Percentiles rank a stretch among this genome's conserved stretches.
Evolutionary conservation across 2,329 filamentous ascomycete genomes (phyloP).

Genomic region (Fusarium nelsonii): DNA sequence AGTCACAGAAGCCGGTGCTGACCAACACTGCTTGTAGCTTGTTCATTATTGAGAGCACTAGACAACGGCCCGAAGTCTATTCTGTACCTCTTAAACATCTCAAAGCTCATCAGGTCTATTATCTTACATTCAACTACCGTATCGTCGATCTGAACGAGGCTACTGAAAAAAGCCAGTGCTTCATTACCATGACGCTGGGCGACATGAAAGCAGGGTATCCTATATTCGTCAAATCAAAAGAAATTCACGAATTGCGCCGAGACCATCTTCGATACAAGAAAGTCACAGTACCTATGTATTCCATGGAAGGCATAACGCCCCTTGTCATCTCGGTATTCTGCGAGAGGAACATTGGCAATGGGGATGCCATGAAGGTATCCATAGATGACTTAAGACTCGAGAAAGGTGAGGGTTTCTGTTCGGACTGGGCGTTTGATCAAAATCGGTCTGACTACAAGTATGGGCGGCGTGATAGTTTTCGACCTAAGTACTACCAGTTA

Average conservation of each 20-base stretch:
- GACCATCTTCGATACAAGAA: neutral
- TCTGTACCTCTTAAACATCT: neutral
- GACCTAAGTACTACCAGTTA: neutral
- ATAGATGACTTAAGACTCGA: slow-evolving; percentile 3
- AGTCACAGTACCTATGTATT: neutral
- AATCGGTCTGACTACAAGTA: neutral
- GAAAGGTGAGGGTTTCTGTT: neutral
- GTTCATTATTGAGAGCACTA: neutral
- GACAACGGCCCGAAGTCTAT: neutral
- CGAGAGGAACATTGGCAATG: neutral
- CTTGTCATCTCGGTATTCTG: neutral
- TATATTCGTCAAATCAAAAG: neutral
- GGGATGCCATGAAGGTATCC: neutral
- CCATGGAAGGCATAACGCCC: neutral
- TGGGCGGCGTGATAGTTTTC: neutral
- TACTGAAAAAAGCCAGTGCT: neutral
- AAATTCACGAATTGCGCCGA: too few relatives aligned
- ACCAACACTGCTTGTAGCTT: neutral
- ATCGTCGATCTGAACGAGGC: neutral
- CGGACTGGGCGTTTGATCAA: neutral
- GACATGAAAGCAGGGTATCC: neutral
- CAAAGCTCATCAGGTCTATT: neutral
- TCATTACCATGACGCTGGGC: neutral
- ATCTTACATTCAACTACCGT: neutral
- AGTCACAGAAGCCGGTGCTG: rapidly evolving